phyloP scores from a whole-genome alignment of 257 asterid genomes.

The Jacaranda mimosifolia region DNA sequence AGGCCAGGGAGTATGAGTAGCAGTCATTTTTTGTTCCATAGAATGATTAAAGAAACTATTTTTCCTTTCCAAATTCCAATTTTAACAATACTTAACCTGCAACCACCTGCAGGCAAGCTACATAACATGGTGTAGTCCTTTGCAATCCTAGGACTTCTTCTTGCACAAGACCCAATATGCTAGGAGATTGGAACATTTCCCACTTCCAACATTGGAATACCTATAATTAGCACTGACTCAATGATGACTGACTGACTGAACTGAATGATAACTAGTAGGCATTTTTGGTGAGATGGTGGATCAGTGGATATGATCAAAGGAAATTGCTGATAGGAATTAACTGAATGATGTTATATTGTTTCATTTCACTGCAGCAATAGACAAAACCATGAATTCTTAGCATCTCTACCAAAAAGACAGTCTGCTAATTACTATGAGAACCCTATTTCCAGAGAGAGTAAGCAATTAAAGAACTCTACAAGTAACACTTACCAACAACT shows the following conservation, averaged over 20 bases:
- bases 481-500: slow-evolving; percentile 72
- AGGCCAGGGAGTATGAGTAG: not conserved
- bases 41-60: not conserved
- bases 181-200: not conserved
- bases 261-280: not conserved
- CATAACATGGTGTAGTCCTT: not conserved
- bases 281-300: not conserved
- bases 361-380: not conserved
- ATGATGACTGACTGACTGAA: not conserved
- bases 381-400: slow-evolving; percentile 22
- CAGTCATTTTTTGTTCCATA: not conserved
- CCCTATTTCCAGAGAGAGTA: not conserved
- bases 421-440: slow-evolving; percentile 1
- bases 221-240: not conserved
- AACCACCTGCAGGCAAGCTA: not conserved
- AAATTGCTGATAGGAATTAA: slow-evolving; percentile 2
- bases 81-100: not conserved
- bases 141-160: not conserved
- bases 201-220: not conserved
- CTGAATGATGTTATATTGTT: not conserved
- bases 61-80: not conserved
- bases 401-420: slow-evolving; percentile 14
- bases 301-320: not conserved
- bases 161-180: not conserved
- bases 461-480: slow-evolving; percentile 10